Conservation (phyloP, 1,139 yeast genomes). For the Yamadazyma dushanensis region DNA sequence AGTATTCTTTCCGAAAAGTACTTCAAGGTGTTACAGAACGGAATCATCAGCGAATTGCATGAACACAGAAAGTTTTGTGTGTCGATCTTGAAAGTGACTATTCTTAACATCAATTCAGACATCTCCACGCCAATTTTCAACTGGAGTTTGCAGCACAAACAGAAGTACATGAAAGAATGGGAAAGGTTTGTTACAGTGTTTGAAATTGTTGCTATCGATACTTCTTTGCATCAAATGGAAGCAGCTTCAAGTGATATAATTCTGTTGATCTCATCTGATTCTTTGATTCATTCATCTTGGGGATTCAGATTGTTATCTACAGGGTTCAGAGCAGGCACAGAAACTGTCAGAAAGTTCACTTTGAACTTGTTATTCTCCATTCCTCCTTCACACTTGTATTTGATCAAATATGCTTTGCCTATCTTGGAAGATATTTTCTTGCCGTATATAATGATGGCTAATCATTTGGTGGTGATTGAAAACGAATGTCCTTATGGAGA, state of each 20-base stretch:
- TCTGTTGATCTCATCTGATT: conserved; percentile 50
- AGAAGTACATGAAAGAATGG: conserved; percentile 57
- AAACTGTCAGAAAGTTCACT: conserved; percentile 70
- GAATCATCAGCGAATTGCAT: conserved; percentile 57
- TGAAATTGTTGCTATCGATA: conserved; percentile 81
- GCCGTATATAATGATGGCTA: conserved; percentile 66
- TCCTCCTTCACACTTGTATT: conserved; percentile 47
- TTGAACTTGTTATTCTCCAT: conserved; percentile 57
- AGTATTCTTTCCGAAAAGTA: conserved; percentile 41
- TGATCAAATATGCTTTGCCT: conserved; percentile 46
- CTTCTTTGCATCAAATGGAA: conserved; percentile 82
- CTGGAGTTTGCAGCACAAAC: conserved; percentile 42
- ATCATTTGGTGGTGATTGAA: conserved; percentile 49
- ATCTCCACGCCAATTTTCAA: conserved; percentile 43
- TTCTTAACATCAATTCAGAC: conserved; percentile 44
- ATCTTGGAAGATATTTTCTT: conserved; percentile 55
- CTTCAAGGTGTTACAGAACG: conserved; percentile 61
- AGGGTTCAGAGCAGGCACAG: conserved; percentile 78
- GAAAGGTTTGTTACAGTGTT: conserved; percentile 68
- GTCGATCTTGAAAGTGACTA: conserved; percentile 63
- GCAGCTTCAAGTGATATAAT: conserved; percentile 73
- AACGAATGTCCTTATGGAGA: conserved; percentile 60
- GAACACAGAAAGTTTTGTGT: conserved; percentile 75
- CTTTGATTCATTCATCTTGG: conserved; percentile 68
- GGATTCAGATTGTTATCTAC: conserved; percentile 70